Conservation (phyloP, 495 filamentous ascomycete genomes). For the Echria macrotheca region DNA sequence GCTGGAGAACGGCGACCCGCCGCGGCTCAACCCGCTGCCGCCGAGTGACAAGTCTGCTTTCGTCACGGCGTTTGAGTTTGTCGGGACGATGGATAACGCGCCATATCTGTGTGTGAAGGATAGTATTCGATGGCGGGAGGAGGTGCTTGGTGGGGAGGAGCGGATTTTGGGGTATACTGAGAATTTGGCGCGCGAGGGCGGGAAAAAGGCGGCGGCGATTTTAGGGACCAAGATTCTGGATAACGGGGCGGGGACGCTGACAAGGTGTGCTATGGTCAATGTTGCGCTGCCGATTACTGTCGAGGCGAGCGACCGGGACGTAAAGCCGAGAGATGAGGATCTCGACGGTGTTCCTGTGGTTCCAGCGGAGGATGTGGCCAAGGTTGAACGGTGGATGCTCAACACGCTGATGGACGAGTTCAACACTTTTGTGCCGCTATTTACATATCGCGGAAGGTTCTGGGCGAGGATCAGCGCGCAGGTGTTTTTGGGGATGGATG, state of each 20-base stretch:
- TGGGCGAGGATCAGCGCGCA: conserved; percentile 76
- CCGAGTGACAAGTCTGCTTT: conserved; percentile 48
- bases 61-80: conserved; percentile 68
- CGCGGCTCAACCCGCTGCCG: conserved; percentile 46
- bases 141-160: conserved; percentile 70
- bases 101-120: conserved; percentile 68
- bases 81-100: conserved; percentile 67
- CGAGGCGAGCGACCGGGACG: neutral
- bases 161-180: conserved; percentile 55
- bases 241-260: conserved; percentile 43
- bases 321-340: conserved; percentile 18
- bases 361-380: conserved; percentile 25
- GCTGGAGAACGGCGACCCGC: neutral
- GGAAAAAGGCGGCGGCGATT: conserved; percentile 48
- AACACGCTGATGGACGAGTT: conserved; percentile 51
- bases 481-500: conserved; percentile 64
- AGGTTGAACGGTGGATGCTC: conserved; percentile 53
- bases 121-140: conserved; percentile 59
- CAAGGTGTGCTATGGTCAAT: conserved; percentile 55
- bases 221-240: conserved; percentile 70
- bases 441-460: conserved; percentile 50
- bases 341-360: conserved; percentile 30
- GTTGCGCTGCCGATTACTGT: conserved; percentile 62
- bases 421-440: conserved; percentile 64
- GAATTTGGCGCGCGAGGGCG: conserved; percentile 55